Evolutionary conservation across 331 rosid species (phyloP).

Genomic region (Cydonia oblonga): DNA sequence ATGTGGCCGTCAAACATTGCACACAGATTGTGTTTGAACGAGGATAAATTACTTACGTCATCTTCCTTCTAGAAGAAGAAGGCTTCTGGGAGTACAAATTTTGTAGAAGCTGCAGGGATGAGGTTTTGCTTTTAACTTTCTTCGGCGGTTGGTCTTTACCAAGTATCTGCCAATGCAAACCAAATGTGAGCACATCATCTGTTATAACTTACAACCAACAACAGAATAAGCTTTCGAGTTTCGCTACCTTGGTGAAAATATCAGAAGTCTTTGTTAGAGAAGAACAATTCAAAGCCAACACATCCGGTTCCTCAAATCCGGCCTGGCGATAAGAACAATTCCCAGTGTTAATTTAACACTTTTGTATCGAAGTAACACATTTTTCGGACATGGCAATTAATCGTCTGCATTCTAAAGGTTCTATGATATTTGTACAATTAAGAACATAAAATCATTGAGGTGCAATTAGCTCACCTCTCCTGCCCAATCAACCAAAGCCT

Average conservation of each 20-base stretch:
- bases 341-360: neutral
- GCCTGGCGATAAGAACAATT: constrained; percentile 28
- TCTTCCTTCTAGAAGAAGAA: constrained; percentile 27
- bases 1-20: neutral
- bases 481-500: constrained; percentile 51
- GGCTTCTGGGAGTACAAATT: constrained; percentile 51
- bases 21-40: neutral
- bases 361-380: neutral
- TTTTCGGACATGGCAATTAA: neutral
- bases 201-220: neutral
- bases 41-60: constrained; percentile 49
- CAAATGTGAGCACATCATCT: constrained; percentile 12
- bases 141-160: constrained; percentile 28
- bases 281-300: constrained; percentile 60
- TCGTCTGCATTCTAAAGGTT: neutral
- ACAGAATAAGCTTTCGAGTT: neutral
- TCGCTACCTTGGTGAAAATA: constrained; percentile 59
- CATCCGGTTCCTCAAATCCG: constrained; percentile 45
- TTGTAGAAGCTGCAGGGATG: constrained; percentile 70
- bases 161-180: constrained; percentile 43
- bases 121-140: constrained; percentile 26
- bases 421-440: neutral
- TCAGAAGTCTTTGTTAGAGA: constrained; percentile 65
- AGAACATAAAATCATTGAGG: neutral
- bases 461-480: constrained; percentile 30